Conservation (phyloP, 169 alveolate genomes). For the Besnoitia besnoiti region DNA sequence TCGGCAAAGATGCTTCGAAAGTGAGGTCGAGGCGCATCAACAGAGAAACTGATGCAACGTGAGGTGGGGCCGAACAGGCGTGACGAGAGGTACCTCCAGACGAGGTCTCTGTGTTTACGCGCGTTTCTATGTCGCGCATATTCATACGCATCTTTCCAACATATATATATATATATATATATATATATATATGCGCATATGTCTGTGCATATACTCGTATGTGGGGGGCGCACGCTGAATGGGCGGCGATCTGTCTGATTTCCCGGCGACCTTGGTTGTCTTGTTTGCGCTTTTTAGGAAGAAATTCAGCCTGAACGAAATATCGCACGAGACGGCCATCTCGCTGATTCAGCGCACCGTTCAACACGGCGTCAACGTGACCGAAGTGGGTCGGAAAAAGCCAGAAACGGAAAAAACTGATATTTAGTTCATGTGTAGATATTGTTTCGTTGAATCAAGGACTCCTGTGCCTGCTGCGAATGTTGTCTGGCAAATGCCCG, state of each 20-base stretch:
- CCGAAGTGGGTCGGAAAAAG: constrained; percentile 6
- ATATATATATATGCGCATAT: background rate
- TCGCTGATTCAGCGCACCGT: constrained; percentile 79
- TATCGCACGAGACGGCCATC: constrained; percentile 92
- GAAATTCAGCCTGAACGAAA: constrained; percentile 87
- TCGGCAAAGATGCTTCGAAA: constrained; percentile 87
- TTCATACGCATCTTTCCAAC: background rate
- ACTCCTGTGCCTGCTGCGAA: too few species aligned
- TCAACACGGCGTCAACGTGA: constrained; percentile 43
- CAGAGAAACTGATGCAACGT: too few species aligned
- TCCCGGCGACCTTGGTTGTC: background rate
- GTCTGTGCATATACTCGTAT: background rate
- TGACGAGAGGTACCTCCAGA: too few species aligned
- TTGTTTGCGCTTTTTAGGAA: constrained; percentile 71
- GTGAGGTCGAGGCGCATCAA: too few species aligned
- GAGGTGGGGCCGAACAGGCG: too few species aligned
- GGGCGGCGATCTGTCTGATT: background rate
- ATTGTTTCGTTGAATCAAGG: too few species aligned
- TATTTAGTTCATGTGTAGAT: too few species aligned
- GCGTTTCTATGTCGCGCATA: background rate
- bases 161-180: background rate
- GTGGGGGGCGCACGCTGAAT: background rate
- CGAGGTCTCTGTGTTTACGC: too few species aligned
- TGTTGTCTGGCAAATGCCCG: too few species aligned
- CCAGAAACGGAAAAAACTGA: background rate